phyloP scores from a whole-genome alignment of 495 filamentous ascomycete genomes.

The Xylaria acuta region DNA sequence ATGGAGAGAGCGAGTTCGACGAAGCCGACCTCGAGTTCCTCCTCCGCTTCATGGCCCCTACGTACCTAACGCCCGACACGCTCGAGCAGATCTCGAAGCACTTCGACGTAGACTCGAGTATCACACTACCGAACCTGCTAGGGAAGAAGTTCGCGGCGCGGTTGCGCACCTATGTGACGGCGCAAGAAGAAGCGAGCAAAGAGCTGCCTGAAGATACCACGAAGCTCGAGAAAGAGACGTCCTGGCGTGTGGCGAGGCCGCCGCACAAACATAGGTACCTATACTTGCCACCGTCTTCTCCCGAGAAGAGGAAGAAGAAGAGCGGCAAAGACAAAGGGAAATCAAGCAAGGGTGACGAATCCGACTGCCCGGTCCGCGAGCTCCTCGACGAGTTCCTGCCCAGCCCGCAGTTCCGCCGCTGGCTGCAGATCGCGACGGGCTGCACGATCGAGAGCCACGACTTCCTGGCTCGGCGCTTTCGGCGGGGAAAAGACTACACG shows the following conservation, averaged over 20 bases:
- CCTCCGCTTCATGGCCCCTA: slow-evolving; percentile 84
- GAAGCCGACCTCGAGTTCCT: slow-evolving; percentile 84
- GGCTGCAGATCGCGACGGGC: slow-evolving; percentile 82
- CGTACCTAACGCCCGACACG: slow-evolving; percentile 93
- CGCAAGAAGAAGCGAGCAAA: slow-evolving; percentile 58
- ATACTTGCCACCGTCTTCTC: slow-evolving; percentile 64
- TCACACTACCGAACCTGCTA: slow-evolving; percentile 79
- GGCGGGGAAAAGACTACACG: slow-evolving; percentile 87
- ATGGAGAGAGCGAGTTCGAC: slow-evolving; percentile 61
- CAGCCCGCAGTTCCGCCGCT: slow-evolving; percentile 85
- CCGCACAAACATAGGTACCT: slow-evolving; percentile 96
- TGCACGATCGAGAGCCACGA: slow-evolving; percentile 69
- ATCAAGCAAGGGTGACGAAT: slow-evolving; percentile 29
- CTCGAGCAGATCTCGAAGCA: slow-evolving; percentile 78
- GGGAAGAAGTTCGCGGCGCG: slow-evolving; percentile 73
- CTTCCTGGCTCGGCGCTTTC: slow-evolving; percentile 80
- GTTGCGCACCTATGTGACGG: slow-evolving; percentile 71
- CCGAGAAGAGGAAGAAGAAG: slow-evolving; percentile 19
- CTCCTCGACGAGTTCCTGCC: slow-evolving; percentile 81
- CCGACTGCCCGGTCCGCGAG: slow-evolving; percentile 68
- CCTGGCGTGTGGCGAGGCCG: slow-evolving; percentile 80
- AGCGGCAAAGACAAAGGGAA: slow-evolving; percentile 26
- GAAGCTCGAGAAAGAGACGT: slow-evolving; percentile 62
- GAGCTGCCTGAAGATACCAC: slow-evolving; percentile 52
- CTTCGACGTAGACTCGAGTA: slow-evolving; percentile 81